These are phyloP conservation scores for Chenopodium berlandieri DNA, from an alignment of 148 eudicot genomes.

Conservation along the genomic window DNA sequence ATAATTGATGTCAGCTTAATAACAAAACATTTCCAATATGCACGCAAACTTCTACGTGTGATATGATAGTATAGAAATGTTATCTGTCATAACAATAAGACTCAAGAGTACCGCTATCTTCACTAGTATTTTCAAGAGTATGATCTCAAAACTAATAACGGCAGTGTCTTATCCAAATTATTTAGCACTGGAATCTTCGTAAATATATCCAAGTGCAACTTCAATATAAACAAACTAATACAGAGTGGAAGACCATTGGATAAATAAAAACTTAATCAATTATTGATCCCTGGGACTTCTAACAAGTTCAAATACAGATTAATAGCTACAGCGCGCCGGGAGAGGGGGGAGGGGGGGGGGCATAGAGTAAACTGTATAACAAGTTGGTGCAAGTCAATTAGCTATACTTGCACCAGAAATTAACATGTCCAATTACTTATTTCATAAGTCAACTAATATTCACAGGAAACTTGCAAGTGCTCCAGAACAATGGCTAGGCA, in stretches of 20 bases:
- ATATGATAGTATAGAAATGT: neutral
- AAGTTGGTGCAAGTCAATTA: neutral
- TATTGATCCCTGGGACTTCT: neutral
- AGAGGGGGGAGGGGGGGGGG: neutral
- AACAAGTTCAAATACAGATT: too few species aligned
- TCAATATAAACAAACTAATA: neutral
- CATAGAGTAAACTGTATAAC: neutral
- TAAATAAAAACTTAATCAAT: neutral
- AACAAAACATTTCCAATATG: neutral
- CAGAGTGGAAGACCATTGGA: neutral
- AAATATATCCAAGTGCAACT: neutral
- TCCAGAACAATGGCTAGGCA: neutral
- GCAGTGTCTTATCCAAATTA: too few species aligned
- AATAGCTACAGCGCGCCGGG: too few species aligned
- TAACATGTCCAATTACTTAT: neutral
- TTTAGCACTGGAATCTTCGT: too few species aligned
- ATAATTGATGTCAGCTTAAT: slow-evolving; percentile 20
- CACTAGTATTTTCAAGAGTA: neutral
- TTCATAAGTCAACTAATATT: neutral
- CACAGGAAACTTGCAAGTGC: neutral
- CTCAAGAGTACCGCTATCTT: neutral
- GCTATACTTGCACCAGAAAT: neutral
- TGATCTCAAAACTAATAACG: neutral
- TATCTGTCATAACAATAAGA: neutral
- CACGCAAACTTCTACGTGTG: neutral